Percentiles rank a stretch among this genome's conserved stretches.
These are phyloP conservation scores for Trichodelitschia bisporula DNA, from an alignment of 495 filamentous ascomycete genomes.

Conservation along the genomic window DNA sequence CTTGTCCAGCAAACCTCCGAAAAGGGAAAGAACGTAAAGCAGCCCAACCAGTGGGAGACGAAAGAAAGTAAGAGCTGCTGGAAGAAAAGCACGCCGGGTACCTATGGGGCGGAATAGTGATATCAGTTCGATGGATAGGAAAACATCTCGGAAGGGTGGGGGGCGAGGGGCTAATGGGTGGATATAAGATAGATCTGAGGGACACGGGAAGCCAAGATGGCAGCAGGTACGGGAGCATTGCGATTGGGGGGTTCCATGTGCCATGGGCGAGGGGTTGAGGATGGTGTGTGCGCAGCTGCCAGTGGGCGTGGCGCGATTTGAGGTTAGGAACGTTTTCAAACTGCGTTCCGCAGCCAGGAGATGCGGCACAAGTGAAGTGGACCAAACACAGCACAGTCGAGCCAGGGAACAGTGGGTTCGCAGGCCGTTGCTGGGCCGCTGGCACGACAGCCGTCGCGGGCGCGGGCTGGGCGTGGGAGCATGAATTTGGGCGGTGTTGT, in stretches of 20 bases:
- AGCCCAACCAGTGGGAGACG: constrained; percentile 14
- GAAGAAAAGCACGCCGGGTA: too few species aligned
- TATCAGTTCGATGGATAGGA: too few species aligned
- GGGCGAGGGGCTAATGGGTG: too few species aligned
- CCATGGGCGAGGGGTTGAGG: constrained; percentile 7
- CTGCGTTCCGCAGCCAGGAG: constrained; percentile 7
- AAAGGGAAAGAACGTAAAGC: constrained; percentile 15
- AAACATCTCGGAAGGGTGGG: too few species aligned
- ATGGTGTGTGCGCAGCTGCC: too few species aligned
- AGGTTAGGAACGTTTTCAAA: constrained; percentile 12
- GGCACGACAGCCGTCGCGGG: neutral
- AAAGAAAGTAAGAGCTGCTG: constrained; percentile 16
- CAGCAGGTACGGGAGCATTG: too few species aligned
- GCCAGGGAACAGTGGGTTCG: constrained; percentile 5
- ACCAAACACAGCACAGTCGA: constrained; percentile 10
- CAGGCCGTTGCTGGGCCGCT: constrained; percentile 2
- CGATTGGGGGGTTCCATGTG: constrained; percentile 8
- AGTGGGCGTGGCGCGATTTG: constrained; percentile 10
- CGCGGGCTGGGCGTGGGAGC: neutral
- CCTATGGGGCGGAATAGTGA: too few species aligned
- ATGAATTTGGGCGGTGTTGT: neutral
- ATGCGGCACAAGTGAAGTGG: constrained; percentile 1
- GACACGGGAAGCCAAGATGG: too few species aligned
- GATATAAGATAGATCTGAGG: too few species aligned
- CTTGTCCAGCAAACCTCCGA: constrained; percentile 14